Evolutionary conservation across 352 stramenopile species (phyloP), one percentile per base, ranked within the genome.

Genomic region (Halophytophthora batemanensis): DNA sequence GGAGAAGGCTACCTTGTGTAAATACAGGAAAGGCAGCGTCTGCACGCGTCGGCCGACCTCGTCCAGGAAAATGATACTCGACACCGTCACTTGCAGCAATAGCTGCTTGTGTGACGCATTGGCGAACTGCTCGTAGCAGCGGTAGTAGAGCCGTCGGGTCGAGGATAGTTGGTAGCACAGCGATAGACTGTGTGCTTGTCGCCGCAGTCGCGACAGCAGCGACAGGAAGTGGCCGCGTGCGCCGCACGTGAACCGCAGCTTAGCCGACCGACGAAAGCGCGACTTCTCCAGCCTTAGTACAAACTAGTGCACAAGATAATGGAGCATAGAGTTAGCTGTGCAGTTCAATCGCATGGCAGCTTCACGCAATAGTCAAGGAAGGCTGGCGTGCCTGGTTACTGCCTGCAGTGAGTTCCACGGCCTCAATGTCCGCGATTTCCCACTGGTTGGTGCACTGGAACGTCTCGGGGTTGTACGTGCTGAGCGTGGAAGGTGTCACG

Each of bases 361-460:
- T 6, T 15, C 23, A 51, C 4, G 11, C 6, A 13, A 31, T 35
- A n/a, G 15, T 23, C 34, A 29, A 51, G 45, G 21, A 17, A n/a
- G 31, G 1, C 12, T 31, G 8, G 17, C 15, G 12, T 39, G 69
- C 62, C 41, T 77, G 73, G 47, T 85, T 66, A 1, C 57, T 59
- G 36, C 69, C 66, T 2, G 36, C 28, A 3, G 52, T 56, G 21
- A 79, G 39, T 46, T 87, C 73, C 11, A 86, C 64, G 37, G 64
- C 63, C 18, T 71, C 71, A 49, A 90, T 85, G 38, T 86, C 71
- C 11, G 52, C 62, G 44, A 87, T 71, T 14, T 82, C 69, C 79
- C 79, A 90, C 29, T 84, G 71, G 46, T 82, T 75, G 22, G 80
- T 87, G 69, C 80, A 88, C 42, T 69, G 55, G 48, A 82, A 87